phyloP scores from a whole-genome alignment of 176 grass and related monocot genomes.

The Zoysia pacifica region DNA sequence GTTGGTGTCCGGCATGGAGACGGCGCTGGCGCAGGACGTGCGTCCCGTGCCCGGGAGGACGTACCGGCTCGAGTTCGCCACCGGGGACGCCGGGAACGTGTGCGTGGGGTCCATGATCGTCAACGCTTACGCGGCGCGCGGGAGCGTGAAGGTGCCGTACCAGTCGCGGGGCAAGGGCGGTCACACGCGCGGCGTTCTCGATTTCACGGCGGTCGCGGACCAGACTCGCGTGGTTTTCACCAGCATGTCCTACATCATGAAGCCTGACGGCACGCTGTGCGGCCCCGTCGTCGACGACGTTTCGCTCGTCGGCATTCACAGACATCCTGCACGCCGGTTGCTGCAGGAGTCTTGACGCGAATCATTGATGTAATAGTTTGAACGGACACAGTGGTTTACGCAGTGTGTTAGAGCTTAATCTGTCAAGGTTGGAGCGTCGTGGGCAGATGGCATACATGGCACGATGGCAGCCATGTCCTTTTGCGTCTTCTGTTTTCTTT shows the following conservation, averaged over 20 bases:
- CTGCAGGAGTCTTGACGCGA: background rate
- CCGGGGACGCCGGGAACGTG: constrained; percentile 53
- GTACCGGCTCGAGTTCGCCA: constrained; percentile 54
- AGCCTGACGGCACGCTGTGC: constrained; percentile 60
- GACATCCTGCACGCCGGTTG: constrained; percentile 7
- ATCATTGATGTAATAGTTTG: background rate
- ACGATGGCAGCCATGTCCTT: too few relatives aligned
- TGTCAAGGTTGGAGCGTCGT: background rate
- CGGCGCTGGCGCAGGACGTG: constrained; percentile 56
- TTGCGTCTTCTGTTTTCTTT: too few relatives aligned
- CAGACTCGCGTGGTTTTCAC: constrained; percentile 53
- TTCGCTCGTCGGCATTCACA: constrained; percentile 31
- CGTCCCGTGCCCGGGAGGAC: constrained; percentile 28
- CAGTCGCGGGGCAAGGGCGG: constrained; percentile 50
- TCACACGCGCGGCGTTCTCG: constrained; percentile 35
- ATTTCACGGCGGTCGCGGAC: constrained; percentile 46
- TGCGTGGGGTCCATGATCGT: constrained; percentile 52
- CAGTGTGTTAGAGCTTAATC: background rate
- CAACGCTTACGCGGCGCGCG: constrained; percentile 41
- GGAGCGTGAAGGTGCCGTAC: constrained; percentile 40
- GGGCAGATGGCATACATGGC: background rate
- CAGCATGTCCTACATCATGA: constrained; percentile 47
- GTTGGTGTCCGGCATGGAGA: constrained; percentile 56
- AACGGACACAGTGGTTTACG: background rate
- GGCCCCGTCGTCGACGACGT: constrained; percentile 58